These are phyloP conservation scores for Parathielavia hyrcaniae DNA, from an alignment of 495 filamentous ascomycete genomes.

Conservation along the genomic window DNA sequence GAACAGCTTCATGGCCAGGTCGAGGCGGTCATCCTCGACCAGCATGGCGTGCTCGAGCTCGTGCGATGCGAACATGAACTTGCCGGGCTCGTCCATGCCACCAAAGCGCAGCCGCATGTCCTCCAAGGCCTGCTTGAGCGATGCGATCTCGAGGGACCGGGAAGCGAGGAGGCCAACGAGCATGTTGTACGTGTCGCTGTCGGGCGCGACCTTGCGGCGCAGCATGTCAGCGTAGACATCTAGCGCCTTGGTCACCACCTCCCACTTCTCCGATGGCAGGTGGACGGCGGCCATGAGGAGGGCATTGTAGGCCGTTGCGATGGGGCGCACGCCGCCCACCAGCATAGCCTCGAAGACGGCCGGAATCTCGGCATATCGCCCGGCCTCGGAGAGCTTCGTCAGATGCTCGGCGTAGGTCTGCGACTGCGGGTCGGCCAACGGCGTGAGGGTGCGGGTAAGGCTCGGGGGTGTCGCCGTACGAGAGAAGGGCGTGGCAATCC, in stretches of 20 bases:
- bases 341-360: slow-evolving; percentile 84
- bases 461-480: slow-evolving; percentile 38
- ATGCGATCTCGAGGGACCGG: slow-evolving; percentile 65
- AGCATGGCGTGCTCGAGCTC: slow-evolving; percentile 77
- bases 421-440: slow-evolving; percentile 50
- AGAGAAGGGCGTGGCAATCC: slow-evolving; percentile 36
- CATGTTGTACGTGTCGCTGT: slow-evolving; percentile 78
- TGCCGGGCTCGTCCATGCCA: slow-evolving; percentile 76
- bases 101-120: slow-evolving; percentile 72
- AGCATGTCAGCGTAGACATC: slow-evolving; percentile 97
- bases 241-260: slow-evolving; percentile 80
- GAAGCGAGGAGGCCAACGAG: slow-evolving; percentile 74
- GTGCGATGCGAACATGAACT: slow-evolving; percentile 85
- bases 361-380: slow-evolving; percentile 77
- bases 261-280: slow-evolving; percentile 62
- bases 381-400: slow-evolving; percentile 57
- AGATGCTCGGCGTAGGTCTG: slow-evolving; percentile 69
- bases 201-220: slow-evolving; percentile 70
- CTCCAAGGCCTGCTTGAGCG: slow-evolving; percentile 63
- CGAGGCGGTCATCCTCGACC: slow-evolving; percentile 76
- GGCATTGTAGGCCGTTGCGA: slow-evolving; percentile 80
- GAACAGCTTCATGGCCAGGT: slow-evolving; percentile 78
- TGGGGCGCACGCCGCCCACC: slow-evolving; percentile 67
- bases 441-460: slow-evolving; percentile 40
- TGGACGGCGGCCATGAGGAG: slow-evolving; percentile 75